Evolutionary conservation across 192 early-diverging fungal species (phyloP), one percentile per base, ranked within the genome.

Genomic region (Linnemannia exigua): DNA sequence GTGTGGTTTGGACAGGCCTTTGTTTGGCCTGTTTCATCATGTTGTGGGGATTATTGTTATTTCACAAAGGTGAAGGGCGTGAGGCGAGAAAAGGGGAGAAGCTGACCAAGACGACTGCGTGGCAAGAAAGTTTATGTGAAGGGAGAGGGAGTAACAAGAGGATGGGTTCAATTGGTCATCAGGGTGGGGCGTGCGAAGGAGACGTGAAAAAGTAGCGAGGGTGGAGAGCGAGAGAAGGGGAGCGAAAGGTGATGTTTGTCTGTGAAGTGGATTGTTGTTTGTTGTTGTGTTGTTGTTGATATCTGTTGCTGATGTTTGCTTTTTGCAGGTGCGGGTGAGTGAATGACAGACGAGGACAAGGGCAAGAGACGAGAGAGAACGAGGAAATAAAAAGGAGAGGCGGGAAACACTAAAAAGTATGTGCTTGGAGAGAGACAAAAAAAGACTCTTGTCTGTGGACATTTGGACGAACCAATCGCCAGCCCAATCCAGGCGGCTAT

Each of bases 1-100:
- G 75, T 20, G 74, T 33, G 31, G 63, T 35, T 71, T 73, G 9
- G 38, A 69, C 50, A 33, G 81, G 70, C 22, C 61, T 52, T 14
- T 44, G 63, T 36, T 74, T 83, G n/a, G 76, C 36, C 19, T 73
- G 68, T 50, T 83, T 83, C 81, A 83, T 83, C 63, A 74, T 77
- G 12, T 63, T 63, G 17, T 74, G 47, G 71, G 47, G 9, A 44
- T 44, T 51, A 15, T 61, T 63, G 58, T 63, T 63, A 28, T 31
- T 63, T 63, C 28, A 63, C 58, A 63, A 0, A 44, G 3, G 41
- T 9, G 41, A 31, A 20, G 51, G 35, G 72, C 16, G 41, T 6
- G 46, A 50, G 48, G 12, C 12, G 35, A 33, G 28, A n/a, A 61
- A 25, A 31, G 58, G 22, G 58, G 58, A 5, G 58, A 63, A 25